Conservation (phyloP, 1,284 basidiomycete species). For the Polyporus tsugae region DNA sequence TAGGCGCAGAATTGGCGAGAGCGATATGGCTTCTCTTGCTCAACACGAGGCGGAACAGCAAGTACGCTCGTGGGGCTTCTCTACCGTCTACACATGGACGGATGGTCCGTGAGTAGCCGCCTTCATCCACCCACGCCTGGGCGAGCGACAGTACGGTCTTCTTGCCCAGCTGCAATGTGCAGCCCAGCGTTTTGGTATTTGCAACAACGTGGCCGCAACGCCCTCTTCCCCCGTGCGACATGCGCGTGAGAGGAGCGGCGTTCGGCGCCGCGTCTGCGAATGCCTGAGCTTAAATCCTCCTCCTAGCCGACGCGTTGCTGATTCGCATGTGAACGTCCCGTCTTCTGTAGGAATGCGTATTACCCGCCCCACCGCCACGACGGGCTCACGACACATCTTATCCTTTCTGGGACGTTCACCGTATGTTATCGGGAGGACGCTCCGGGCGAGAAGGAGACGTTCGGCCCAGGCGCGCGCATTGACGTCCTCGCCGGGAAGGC, state of each 20-base stretch:
- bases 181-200: background rate
- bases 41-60: slow-evolving; percentile 36
- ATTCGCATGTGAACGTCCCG: background rate
- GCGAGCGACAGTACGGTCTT: background rate
- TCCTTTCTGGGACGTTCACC: slow-evolving; percentile 42
- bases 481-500: slow-evolving; percentile 42
- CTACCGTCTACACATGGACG: slow-evolving; percentile 44
- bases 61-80: slow-evolving; percentile 44
- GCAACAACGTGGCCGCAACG: background rate
- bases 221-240: background rate
- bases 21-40: slow-evolving; percentile 14
- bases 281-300: slow-evolving; percentile 10
- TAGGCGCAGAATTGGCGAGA: background rate
- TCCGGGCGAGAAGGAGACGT: slow-evolving; percentile 38
- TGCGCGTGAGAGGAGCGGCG: background rate
- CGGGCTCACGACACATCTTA: slow-evolving; percentile 44
- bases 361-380: slow-evolving; percentile 42
- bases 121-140: background rate
- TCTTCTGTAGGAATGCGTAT: slow-evolving; percentile 37
- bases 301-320: slow-evolving; percentile 4
- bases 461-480: slow-evolving; percentile 43
- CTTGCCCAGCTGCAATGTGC: background rate
- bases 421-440: slow-evolving; percentile 41
- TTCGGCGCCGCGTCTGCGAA: slow-evolving; percentile 9
- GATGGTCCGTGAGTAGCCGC: slow-evolving; percentile 41